Percentiles rank a stretch among this genome's conserved stretches.
Evolutionary conservation across 345 rosid species (phyloP).

Genomic region (Citrus sp.): DNA sequence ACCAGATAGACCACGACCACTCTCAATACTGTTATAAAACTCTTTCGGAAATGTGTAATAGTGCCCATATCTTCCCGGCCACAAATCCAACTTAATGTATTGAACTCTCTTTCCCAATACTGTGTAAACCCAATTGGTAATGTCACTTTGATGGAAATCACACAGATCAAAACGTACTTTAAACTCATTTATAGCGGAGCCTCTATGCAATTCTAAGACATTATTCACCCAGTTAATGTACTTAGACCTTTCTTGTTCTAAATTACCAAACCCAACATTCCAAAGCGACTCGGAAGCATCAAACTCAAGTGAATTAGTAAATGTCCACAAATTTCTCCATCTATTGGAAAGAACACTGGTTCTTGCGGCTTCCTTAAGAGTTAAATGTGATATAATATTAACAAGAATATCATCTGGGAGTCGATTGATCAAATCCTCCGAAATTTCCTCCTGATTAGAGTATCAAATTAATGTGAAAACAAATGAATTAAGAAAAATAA

Average conservation of each 20-base stretch:
- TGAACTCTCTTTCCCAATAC: not conserved
- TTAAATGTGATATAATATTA: too few relatives aligned
- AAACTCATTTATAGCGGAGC: not conserved
- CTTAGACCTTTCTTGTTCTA: not conserved
- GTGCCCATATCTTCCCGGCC: too few relatives aligned
- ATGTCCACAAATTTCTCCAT: conserved; percentile 13
- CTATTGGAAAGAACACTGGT: not conserved
- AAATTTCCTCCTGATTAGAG: not conserved
- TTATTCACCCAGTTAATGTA: not conserved
- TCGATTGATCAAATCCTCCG: not conserved
- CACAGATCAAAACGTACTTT: not conserved
- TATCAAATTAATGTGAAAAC: too few relatives aligned
- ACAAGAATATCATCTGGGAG: not conserved
- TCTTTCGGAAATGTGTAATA: not conserved
- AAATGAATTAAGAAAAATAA: too few relatives aligned
- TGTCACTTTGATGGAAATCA: not conserved
- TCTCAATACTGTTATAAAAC: not conserved
- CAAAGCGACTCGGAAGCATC: not conserved
- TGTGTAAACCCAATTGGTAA: not conserved
- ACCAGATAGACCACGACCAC: not conserved
- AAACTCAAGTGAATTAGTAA: not conserved
- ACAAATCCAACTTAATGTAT: not conserved
- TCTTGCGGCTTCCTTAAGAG: not conserved
- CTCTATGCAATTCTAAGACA: not conserved
- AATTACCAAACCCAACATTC: too few relatives aligned